phyloP scores from a whole-genome alignment of 768 basidiomycete genomes.

The Podaxis rugospora region DNA sequence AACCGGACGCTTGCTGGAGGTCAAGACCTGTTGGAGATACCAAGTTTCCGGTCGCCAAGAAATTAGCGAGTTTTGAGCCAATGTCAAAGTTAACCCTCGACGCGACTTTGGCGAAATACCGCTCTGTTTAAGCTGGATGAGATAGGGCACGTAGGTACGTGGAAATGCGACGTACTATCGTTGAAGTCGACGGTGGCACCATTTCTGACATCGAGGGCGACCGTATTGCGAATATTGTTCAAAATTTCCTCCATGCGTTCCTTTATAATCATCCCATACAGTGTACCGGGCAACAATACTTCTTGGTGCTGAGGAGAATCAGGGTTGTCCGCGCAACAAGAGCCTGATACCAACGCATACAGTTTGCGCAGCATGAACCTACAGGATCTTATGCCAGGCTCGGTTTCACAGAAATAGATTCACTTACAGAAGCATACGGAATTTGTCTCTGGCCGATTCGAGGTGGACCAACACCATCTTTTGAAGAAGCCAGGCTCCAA shows the following conservation, averaged over 20 bases:
- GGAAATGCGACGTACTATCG: conserved; percentile 56
- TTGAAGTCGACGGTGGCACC: conserved; percentile 83
- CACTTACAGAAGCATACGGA: conserved; percentile 86
- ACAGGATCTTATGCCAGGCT: conserved; percentile 9
- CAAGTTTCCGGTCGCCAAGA: conserved; percentile 95
- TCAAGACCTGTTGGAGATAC: conserved; percentile 94
- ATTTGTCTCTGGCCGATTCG: conserved; percentile 85
- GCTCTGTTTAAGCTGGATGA: conserved; percentile 40
- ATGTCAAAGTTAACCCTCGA: conserved; percentile 87
- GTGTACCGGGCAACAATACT: conserved; percentile 84
- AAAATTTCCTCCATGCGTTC: conserved; percentile 92
- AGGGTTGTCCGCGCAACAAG: conserved; percentile 92
- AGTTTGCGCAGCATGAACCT: conserved; percentile 98
- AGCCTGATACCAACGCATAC: conserved; percentile 84
- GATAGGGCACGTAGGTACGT: background rate
- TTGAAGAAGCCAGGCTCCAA: conserved; percentile 80
- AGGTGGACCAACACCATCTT: conserved; percentile 91
- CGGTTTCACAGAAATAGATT: background rate
- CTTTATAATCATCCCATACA: conserved; percentile 98
- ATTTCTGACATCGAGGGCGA: conserved; percentile 70
- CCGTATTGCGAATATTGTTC: conserved; percentile 63
- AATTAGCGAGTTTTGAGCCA: conserved; percentile 85
- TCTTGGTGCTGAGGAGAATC: conserved; percentile 99
- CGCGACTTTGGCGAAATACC: conserved; percentile 75
- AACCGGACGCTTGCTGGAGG: conserved; percentile 96